phyloP scores from a whole-genome alignment of 768 basidiomycete species.

The Mycena rebaudengoi region DNA sequence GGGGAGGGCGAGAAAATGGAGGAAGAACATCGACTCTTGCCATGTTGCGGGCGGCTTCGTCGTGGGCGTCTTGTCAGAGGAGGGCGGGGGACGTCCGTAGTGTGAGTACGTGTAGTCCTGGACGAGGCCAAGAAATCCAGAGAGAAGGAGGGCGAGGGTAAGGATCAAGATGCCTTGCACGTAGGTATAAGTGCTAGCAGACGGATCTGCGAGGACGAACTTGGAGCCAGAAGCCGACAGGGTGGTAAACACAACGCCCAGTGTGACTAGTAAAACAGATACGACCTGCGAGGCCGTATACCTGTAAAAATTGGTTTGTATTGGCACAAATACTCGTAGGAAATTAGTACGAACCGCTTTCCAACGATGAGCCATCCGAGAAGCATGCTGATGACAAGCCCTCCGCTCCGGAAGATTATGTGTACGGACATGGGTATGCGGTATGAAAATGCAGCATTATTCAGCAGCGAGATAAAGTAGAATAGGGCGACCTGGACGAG shows the following conservation, averaged over 20 bases:
- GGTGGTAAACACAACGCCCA: constrained; percentile 83
- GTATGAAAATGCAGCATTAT: constrained; percentile 92
- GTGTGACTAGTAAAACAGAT: constrained; percentile 83
- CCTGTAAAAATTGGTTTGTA: constrained; percentile 42
- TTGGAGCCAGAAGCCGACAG: constrained; percentile 66
- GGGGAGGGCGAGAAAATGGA: constrained; percentile 82
- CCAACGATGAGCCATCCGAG: constrained; percentile 75
- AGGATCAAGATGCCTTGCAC: constrained; percentile 78
- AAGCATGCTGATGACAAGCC: constrained; percentile 83
- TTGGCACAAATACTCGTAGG: background rate
- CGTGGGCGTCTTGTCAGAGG: constrained; percentile 9
- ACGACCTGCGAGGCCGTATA: constrained; percentile 71
- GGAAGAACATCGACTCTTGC: constrained; percentile 94
- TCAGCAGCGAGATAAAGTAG: constrained; percentile 80
- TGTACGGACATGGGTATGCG: constrained; percentile 91
- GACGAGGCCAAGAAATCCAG: constrained; percentile 81
- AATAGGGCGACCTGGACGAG: constrained; percentile 84
- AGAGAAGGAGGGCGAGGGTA: constrained; percentile 77
- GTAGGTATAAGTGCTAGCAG: constrained; percentile 54
- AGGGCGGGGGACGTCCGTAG: constrained; percentile 25
- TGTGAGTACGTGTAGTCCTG: constrained; percentile 81
- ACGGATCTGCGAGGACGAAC: constrained; percentile 18
- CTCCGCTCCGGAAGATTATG: constrained; percentile 93
- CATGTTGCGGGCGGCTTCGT: constrained; percentile 53
- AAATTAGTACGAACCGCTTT: constrained; percentile 55